These are phyloP conservation scores for Neurospora hispaniola DNA, from an alignment of 495 filamentous ascomycete genomes.

Conservation along the genomic window DNA sequence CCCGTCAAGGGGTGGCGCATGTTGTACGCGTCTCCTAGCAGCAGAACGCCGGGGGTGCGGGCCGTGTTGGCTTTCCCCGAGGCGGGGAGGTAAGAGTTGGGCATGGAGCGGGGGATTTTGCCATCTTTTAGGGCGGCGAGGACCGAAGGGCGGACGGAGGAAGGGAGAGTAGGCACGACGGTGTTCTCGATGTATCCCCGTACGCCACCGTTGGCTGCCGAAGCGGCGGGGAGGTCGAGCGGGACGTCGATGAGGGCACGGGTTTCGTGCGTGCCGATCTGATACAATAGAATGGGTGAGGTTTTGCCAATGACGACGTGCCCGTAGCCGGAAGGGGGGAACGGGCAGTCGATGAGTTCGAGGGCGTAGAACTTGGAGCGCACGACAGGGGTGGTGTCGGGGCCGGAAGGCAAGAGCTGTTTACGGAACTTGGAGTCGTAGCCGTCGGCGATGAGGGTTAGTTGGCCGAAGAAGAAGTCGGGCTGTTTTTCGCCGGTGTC, in stretches of 20 bases:
- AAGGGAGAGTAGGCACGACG: conserved; percentile 67
- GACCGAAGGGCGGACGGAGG: conserved; percentile 64
- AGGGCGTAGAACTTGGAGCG: conserved; percentile 83
- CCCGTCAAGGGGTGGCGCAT: conserved; percentile 94
- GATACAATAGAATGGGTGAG: conserved; percentile 83
- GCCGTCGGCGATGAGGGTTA: conserved; percentile 87
- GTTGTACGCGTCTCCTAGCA: conserved; percentile 88
- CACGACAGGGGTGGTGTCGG: conserved; percentile 50
- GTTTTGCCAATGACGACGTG: conserved; percentile 78
- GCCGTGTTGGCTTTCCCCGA: conserved; percentile 39
- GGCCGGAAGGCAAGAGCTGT: conserved; percentile 42
- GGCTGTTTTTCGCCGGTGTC: conserved; percentile 44
- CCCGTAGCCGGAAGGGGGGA: conserved; percentile 64
- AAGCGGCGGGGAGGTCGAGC: conserved; percentile 61
- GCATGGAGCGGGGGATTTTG: conserved; percentile 67
- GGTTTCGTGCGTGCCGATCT: conserved; percentile 93
- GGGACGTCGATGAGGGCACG: conserved; percentile 87
- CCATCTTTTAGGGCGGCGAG: conserved; percentile 60
- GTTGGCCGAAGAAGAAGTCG: conserved; percentile 68
- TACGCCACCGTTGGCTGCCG: conserved; percentile 61
- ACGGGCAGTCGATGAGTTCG: conserved; percentile 75
- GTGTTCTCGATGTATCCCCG: conserved; percentile 68
- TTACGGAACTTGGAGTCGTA: conserved; percentile 92
- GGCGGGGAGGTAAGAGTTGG: conserved; percentile 83
- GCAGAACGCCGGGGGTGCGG: conserved; percentile 60